Percentiles rank a stretch among this genome's conserved stretches.
Conservation (phyloP, 2,329 filamentous ascomycete species). For the Paraphoma sp. region DNA sequence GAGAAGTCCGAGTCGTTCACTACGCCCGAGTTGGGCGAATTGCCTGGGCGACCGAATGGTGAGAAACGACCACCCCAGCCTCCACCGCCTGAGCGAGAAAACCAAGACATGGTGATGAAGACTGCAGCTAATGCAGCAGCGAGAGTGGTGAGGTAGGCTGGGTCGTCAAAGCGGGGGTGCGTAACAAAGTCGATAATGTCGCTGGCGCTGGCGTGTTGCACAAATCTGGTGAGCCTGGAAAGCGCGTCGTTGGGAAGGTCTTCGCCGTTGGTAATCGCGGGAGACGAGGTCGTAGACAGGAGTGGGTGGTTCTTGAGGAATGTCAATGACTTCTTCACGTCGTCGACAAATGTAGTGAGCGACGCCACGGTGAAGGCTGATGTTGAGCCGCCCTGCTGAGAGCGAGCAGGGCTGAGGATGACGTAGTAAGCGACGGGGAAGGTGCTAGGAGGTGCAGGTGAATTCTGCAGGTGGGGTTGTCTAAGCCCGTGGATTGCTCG, state of each 20-base stretch:
- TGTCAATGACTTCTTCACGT: constrained; percentile 45
- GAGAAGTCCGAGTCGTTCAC: constrained; percentile 80
- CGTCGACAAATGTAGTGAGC: constrained; percentile 38
- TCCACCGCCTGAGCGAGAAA: constrained; percentile 51
- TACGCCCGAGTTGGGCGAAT: constrained; percentile 52
- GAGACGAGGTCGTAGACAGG: constrained; percentile 28
- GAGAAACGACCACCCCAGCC: constrained; percentile 55
- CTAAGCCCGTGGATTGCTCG: constrained; percentile 15
- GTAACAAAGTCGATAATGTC: constrained; percentile 35
- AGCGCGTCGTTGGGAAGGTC: constrained; percentile 25
- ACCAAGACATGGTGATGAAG: constrained; percentile 56
- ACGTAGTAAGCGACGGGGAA: constrained; percentile 24
- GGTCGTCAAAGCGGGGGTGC: constrained; percentile 42
- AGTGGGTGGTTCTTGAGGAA: constrained; percentile 42
- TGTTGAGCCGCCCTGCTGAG: constrained; percentile 15
- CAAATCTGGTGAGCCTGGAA: constrained; percentile 21
- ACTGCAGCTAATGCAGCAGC: constrained; percentile 47
- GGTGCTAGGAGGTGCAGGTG: constrained; percentile 12
- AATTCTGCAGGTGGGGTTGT: constrained; percentile 20
- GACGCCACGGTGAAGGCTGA: constrained; percentile 44
- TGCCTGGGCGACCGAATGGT: constrained; percentile 55
- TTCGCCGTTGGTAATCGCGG: constrained; percentile 15
- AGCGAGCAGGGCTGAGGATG: constrained; percentile 22
- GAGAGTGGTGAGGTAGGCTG: constrained; percentile 41
- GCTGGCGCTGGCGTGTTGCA: constrained; percentile 24